Conservation (phyloP, 306 rosid species). For the Cucurbita ficifolia region DNA sequence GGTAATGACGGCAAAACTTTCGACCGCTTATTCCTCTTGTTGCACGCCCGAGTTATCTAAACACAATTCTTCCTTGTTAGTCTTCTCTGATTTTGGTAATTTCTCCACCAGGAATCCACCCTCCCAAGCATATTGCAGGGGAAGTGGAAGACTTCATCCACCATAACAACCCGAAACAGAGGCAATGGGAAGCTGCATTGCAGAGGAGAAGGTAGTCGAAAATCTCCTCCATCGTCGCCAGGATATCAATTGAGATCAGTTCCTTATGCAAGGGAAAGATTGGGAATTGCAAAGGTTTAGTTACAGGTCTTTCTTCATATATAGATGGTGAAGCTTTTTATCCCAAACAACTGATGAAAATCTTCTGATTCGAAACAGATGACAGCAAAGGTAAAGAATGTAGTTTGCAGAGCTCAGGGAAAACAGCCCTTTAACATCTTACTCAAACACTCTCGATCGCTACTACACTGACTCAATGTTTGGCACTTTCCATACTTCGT, state of each 20-base stretch:
- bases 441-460: conserved; percentile 60
- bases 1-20: conserved; percentile 25
- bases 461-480: conserved; percentile 35
- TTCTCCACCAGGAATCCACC: conserved; percentile 50
- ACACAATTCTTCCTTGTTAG: background rate
- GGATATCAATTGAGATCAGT: conserved; percentile 47
- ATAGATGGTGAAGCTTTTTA: background rate
- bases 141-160: conserved; percentile 34
- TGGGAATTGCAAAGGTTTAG: conserved; percentile 62
- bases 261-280: conserved; percentile 54
- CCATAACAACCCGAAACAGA: conserved; percentile 56
- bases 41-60: background rate
- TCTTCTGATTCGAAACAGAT: conserved; percentile 26
- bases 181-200: conserved; percentile 41
- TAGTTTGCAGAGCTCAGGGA: conserved; percentile 49
- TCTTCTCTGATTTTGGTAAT: background rate
- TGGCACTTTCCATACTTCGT: no score
- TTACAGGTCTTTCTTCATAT: background rate
- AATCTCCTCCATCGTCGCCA: conserved; percentile 44
- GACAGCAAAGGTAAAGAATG: conserved; percentile 48
- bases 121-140: conserved; percentile 44
- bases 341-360: background rate
- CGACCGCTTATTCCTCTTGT: background rate
- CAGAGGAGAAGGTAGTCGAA: conserved; percentile 44
- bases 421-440: conserved; percentile 39